These are phyloP conservation scores for Phaffia australis DNA, from an alignment of 768 basidiomycete genomes.

Conservation along the genomic window DNA sequence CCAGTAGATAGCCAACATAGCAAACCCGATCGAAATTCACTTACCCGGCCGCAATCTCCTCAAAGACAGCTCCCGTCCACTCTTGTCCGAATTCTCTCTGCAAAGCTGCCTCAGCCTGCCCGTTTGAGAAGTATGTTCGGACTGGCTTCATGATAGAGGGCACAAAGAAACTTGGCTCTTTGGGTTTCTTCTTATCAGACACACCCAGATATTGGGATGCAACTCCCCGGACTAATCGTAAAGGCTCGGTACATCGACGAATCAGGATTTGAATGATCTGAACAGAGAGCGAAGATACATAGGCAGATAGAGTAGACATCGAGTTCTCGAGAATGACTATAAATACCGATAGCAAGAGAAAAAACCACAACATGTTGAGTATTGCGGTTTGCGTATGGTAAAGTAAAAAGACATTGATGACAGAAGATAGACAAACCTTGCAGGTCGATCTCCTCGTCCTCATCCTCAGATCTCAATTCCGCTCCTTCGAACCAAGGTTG, in stretches of 20 bases:
- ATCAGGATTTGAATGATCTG: conserved; percentile 63
- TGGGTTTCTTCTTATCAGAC: conserved; percentile 48
- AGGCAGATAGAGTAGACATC: conserved; percentile 46
- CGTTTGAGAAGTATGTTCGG: conserved; percentile 46
- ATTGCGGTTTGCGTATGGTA: too few relatives aligned
- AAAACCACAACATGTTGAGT: neutral
- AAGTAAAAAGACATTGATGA: neutral
- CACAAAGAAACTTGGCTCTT: conserved; percentile 79
- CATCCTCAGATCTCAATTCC: neutral
- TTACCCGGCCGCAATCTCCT: conserved; percentile 41
- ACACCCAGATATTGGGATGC: conserved; percentile 82
- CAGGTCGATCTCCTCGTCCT: conserved; percentile 36
- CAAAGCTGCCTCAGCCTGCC: conserved; percentile 52
- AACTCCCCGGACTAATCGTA: conserved; percentile 74
- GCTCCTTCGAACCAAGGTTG: conserved; percentile 14
- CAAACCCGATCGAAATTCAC: neutral
- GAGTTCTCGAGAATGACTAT: conserved; percentile 45
- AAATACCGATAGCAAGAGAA: conserved; percentile 24
- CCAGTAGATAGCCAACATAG: neutral
- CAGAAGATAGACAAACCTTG: conserved; percentile 45
- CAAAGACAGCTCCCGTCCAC: conserved; percentile 51
- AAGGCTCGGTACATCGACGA: conserved; percentile 70
- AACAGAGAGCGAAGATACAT: conserved; percentile 46
- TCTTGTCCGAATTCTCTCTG: conserved; percentile 44
- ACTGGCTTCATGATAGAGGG: conserved; percentile 67